A percentile compares a stretch with the other conserved stretches of the same genome.
These are phyloP conservation scores for Pseudopithomyces maydicus DNA, from an alignment of 2,329 filamentous ascomycete genomes.

Conservation along the genomic window DNA sequence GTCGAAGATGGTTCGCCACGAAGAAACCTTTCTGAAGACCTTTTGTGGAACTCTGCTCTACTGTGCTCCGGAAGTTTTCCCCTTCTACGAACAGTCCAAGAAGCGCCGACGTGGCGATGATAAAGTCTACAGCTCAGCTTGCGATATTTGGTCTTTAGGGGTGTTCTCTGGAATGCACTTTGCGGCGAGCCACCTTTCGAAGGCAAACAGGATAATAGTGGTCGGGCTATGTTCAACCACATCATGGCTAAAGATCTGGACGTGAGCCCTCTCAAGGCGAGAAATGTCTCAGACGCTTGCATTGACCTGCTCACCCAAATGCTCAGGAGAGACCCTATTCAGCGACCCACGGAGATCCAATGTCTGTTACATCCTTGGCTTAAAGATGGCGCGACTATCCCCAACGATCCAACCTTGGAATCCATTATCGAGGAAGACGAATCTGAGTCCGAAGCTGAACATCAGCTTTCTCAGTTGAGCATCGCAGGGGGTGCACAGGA, in stretches of 20 bases:
- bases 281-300: conserved; percentile 66
- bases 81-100: conserved; percentile 65
- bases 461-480: conserved; percentile 56
- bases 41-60: conserved; percentile 97
- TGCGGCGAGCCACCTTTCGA: conserved; percentile 80
- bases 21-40: conserved; percentile 90
- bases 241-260: conserved; percentile 83
- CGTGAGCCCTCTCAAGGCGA: conserved; percentile 63
- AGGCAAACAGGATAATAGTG: conserved; percentile 74
- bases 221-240: conserved; percentile 78
- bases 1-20: conserved; percentile 89
- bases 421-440: conserved; percentile 63
- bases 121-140: conserved; percentile 82
- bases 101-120: conserved; percentile 64
- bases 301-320: conserved; percentile 79
- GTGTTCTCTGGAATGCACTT: conserved; percentile 87
- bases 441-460: conserved; percentile 54
- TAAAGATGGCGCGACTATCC: conserved; percentile 50
- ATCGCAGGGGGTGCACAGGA: conserved; percentile 49
- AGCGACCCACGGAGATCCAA: conserved; percentile 73
- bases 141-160: conserved; percentile 98
- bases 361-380: conserved; percentile 80
- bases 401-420: conserved; percentile 36
- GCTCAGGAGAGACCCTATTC: conserved; percentile 77
- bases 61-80: conserved; percentile 96